Evolutionary conservation across 805 yeast species (phyloP), one percentile per base, ranked within the genome.

Genomic region (Ascoidea tarda): DNA sequence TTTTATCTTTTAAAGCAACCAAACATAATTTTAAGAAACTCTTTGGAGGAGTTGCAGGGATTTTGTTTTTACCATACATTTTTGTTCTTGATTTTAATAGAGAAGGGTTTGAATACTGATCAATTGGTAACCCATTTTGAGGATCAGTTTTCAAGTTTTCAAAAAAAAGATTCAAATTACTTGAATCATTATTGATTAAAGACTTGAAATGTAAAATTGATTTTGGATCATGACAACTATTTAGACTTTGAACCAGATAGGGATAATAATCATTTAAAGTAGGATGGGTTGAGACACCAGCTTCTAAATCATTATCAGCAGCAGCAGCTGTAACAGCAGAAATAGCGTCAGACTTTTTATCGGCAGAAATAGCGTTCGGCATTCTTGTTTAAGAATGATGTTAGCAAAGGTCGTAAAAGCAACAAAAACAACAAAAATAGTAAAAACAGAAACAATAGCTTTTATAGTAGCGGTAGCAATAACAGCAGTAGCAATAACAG

Each of bases 1-100:
- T 95, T 66, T 89, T 87, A 66, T 93, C 99, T 54, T 90, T 81
- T 69, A 93, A 70, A 4, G 97, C 96, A 60, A 85, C 87, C 71
- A 77, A 79, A 59, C 93, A 82, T 46, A 93, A 72, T 54, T 64
- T 60, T 48, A 82, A 69, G 56, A 93, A 82, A 1, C 87, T 72
- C 62, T 85, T 87, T 6, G 83, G 74, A n/a, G 77, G 71, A 58
- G 77, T 77, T 54, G 78, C 82, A 0, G 98, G 98, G 16, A 93
- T 65, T 31, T 62, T 66, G 63, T 93, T 93, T n/a, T 65, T 68
- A 32, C 96, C 96, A 64, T 78, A 93, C 5, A 64, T 67, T n/a
- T 60, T 55, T 1, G 57, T 57, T 52, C 96, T 70, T 5, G 58
- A 51, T 31, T 46, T 21, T 50, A 21, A 51, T 4, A 54, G 54